phyloP scores from a whole-genome alignment of 2,329 filamentous ascomycete genomes.

The Hysterium pulicare region DNA sequence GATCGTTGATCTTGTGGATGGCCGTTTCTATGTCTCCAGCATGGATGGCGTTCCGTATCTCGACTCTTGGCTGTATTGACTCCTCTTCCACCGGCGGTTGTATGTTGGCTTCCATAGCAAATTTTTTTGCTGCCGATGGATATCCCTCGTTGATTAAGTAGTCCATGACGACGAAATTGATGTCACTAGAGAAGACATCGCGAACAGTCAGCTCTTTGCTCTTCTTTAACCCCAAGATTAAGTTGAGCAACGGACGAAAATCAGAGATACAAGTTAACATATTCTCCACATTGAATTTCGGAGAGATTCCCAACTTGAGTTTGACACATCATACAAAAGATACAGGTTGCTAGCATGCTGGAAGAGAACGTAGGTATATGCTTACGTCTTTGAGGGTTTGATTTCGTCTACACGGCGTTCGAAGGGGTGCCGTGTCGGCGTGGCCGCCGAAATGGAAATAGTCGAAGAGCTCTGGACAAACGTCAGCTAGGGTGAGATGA shows the following conservation, averaged over 20 bases:
- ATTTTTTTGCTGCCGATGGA: slow-evolving; percentile 85
- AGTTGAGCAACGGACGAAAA: slow-evolving; percentile 12
- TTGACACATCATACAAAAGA: slow-evolving; percentile 69
- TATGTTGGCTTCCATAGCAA: slow-evolving; percentile 90
- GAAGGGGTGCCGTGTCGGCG: slow-evolving; percentile 69
- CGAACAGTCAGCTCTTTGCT: slow-evolving; percentile 23
- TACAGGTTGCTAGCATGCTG: slow-evolving; percentile 2
- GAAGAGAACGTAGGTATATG: slow-evolving; percentile 69
- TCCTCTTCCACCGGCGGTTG: slow-evolving; percentile 67
- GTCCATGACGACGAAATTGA: slow-evolving; percentile 93
- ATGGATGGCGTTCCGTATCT: slow-evolving; percentile 82
- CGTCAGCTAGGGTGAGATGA: slow-evolving; percentile 15
- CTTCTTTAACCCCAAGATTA: too few relatives aligned
- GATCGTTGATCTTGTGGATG: slow-evolving; percentile 81
- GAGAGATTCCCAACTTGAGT: slow-evolving; percentile 99
- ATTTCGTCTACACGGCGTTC: slow-evolving; percentile 78
- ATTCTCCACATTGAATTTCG: slow-evolving; percentile 92
- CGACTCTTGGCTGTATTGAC: slow-evolving; percentile 72
- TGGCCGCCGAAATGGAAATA: slow-evolving; percentile 70
- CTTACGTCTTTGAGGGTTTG: slow-evolving; percentile 87
- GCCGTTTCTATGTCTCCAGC: slow-evolving; percentile 80
- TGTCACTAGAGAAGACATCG: slow-evolving; percentile 62
- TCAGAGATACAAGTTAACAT: slow-evolving; percentile 77
- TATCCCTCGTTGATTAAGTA: slow-evolving; percentile 97
- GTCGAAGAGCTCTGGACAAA: slow-evolving; percentile 57